Evolutionary conservation across 441 rosid species (phyloP).

Genomic region (Erodium moschatum): DNA sequence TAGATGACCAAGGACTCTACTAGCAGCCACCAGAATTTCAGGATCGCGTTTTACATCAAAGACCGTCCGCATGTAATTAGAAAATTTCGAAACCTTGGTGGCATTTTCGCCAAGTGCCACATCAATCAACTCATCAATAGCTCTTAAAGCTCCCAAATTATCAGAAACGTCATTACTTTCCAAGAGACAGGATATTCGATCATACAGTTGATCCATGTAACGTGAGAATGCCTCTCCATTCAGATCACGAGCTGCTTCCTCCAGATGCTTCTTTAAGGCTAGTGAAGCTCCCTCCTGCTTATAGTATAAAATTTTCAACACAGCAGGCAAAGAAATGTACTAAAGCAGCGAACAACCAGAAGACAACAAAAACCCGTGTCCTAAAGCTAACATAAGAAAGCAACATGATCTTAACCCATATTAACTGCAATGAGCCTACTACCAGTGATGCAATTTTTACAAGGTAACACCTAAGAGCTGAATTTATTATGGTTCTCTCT

Average conservation of each 20-base stretch:
- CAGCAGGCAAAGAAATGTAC: neutral
- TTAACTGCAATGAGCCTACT: neutral
- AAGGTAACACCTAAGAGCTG: neutral
- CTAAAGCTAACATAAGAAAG: neutral
- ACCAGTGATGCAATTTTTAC: neutral
- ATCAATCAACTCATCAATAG: conserved; percentile 89
- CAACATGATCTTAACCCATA: neutral
- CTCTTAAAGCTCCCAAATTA: conserved; percentile 87
- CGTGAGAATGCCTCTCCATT: conserved; percentile 81
- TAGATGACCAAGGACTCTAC: conserved; percentile 91
- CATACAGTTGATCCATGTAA: conserved; percentile 78
- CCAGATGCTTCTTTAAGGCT: conserved; percentile 76
- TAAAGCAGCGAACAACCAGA: neutral
- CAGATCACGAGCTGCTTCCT: conserved; percentile 85
- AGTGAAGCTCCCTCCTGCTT: conserved; percentile 68
- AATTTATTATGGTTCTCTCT: neutral
- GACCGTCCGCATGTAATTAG: conserved; percentile 59
- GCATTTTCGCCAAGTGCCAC: conserved; percentile 92
- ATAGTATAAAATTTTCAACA: conserved; percentile 8
- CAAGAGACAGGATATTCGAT: conserved; percentile 54
- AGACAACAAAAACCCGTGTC: neutral
- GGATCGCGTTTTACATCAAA: conserved; percentile 82
- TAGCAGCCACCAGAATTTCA: conserved; percentile 79
- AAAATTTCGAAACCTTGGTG: conserved; percentile 81
- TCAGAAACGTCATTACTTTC: conserved; percentile 72